Evolutionary conservation across 495 filamentous ascomycete species (phyloP), one percentile per base, ranked within the genome.

Genomic region (Cairneyella variabilis): DNA sequence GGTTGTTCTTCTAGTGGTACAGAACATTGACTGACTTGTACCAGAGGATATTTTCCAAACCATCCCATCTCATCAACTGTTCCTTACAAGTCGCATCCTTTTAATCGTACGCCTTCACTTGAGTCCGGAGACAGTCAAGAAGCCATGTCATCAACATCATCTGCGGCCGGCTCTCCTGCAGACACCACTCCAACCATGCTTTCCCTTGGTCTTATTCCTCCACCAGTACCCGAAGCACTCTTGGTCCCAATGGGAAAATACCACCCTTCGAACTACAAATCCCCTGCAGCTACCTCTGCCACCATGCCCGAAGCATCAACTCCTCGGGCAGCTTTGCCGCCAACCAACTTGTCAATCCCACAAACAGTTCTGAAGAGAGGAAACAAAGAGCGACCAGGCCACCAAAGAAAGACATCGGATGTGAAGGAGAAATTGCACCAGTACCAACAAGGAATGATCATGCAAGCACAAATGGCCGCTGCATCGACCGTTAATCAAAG

Each of bases 391-490:
- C 22, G 52, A 54, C 12, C 67, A 64, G 46, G 43, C 44, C 10
- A 73, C 67, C 21, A 69, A 61, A 38, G 70, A 67, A 39, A 49
- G 28, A 25, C 21, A 9, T 71, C 70, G 5, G 78, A 78, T 17
- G 72, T 72, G 14, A 72, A 74, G 53, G 64, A 69, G 18, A 69
- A 75, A 25, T 50, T 84, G 3, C 72, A 78, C 28, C 75, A 84
- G 36, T 84, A 84, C 58, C 80, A 83, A 58, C 65, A 77, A 43
- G 80, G 84, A 43, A 80, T 84, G 66, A 74, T 84, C 25, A 70
- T 72, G 2, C 77, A 81, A 34, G 76, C 78, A 16, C 67, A 71
- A 8, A 57, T 73, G 25, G 74, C 73, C 2, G 66, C 71, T 6
- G 14, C 38, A 20, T 32, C 69, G 62, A 51, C 2, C 18, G 26